Base-by-base conservation (phyloP, 257 asterid species). In the Solanum etuberosum region DNA sequence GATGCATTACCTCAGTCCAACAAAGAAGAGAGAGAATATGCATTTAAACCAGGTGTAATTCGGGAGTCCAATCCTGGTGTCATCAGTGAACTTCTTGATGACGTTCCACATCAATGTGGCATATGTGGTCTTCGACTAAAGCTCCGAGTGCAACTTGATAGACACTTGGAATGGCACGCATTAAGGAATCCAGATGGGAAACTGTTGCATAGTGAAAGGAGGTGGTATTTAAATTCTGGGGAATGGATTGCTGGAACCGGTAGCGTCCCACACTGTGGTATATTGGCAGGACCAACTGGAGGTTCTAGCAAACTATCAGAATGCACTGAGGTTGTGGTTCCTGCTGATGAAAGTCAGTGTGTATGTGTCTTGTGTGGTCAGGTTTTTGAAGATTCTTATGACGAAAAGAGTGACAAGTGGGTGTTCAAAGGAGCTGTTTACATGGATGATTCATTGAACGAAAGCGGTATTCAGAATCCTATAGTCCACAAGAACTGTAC, bases 141-240 rank as follows among this genome's bases (percentile, higher is more conserved):
- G 91, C 89, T 90, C 78, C 89, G 89, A 90, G 97, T 92, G 82
- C 94, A 29, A 77, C 94, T 94, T 59, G 93, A 92, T 86, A 91
- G 93, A 87, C 99, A 96, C 91, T 90, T 94, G 95, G 97, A 94
- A 86, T 96, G 99, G 98, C 99, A 96, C 42, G 90, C 92, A 25
- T 67, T 83, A 70, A 92, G 87, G 87, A 88, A 77, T 88, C 88
- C 89, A 77, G 92, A 90, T 88, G 87, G 88, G 83, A 83, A 78
- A 73, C 85, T 85, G 86, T 89, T 86, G 57, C 87, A 87, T 86
- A 85, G 86, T 48, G 80, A 90, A 38, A 92, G 98, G 89, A 89
- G 90, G 82, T 96, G 99, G 99, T 96, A 92, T 87, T 86, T 88
- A n/a, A 86, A 89, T 83, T 85, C 92, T 61, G 90, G 29, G 43